Evolutionary conservation across 1,284 basidiomycete genomes (phyloP).

Genomic region (Fistulina hepatica): DNA sequence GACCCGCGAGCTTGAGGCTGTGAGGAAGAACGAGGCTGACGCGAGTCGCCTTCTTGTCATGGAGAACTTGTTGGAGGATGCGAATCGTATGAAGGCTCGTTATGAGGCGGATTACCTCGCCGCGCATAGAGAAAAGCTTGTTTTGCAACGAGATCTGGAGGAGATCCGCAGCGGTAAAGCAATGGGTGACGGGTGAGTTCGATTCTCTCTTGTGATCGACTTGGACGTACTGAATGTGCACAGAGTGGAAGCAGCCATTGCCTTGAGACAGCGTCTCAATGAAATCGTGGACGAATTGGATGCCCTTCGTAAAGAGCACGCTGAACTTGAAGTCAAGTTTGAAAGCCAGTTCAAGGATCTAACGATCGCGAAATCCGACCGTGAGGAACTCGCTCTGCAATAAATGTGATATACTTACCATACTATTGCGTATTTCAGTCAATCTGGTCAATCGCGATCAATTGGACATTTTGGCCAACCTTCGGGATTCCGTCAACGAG

Average conservation of each 20-base stretch:
- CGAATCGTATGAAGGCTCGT: slow-evolving; percentile 78
- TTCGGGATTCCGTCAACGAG: slow-evolving; percentile 82
- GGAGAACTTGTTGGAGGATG: slow-evolving; percentile 85
- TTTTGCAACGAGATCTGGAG: slow-evolving; percentile 75
- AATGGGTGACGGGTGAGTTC: slow-evolving; percentile 66
- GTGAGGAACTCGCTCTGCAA: slow-evolving; percentile 36
- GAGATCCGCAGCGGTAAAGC: slow-evolving; percentile 81
- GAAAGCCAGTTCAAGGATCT: slow-evolving; percentile 62
- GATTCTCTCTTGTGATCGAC: slow-evolving; percentile 1
- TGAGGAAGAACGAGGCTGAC: slow-evolving; percentile 66
- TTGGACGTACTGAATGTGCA: neutral
- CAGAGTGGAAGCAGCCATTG: slow-evolving; percentile 79
- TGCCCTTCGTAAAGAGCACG: slow-evolving; percentile 51
- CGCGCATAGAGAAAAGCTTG: slow-evolving; percentile 75
- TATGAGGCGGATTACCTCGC: slow-evolving; percentile 86
- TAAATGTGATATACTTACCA: neutral
- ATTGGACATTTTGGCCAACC: slow-evolving; percentile 67
- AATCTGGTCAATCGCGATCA: slow-evolving; percentile 79
- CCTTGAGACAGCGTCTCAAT: slow-evolving; percentile 77
- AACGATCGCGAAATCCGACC: slow-evolving; percentile 76
- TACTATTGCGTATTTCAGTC: slow-evolving; percentile 34
- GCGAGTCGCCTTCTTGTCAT: slow-evolving; percentile 69
- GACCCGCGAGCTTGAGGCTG: slow-evolving; percentile 71
- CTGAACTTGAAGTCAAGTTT: slow-evolving; percentile 64
- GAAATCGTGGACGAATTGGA: slow-evolving; percentile 83